Percentiles rank a stretch among this genome's conserved stretches.
Conservation (phyloP, 805 yeast species). For the Starmerella bombicola region DNA sequence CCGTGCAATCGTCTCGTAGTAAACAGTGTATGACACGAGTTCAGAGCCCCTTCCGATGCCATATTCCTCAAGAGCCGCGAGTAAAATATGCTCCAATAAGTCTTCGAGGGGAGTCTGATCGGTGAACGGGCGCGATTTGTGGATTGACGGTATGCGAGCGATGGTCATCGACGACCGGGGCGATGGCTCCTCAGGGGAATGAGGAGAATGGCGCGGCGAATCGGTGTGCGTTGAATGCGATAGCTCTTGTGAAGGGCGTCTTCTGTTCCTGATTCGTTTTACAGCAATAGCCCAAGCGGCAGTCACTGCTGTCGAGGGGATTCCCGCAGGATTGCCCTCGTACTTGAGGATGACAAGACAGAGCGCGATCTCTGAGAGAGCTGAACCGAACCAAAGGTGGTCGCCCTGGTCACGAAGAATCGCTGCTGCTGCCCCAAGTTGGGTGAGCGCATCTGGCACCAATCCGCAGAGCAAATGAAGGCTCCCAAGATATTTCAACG, state of each 20-base stretch:
- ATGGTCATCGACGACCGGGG: constrained; percentile 36
- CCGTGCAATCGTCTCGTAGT: constrained; percentile 58
- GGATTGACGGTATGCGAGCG: constrained; percentile 1
- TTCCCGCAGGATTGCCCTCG: constrained; percentile 35
- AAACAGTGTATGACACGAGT: constrained; percentile 68
- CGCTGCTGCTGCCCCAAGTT: constrained; percentile 60
- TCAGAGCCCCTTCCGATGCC: constrained; percentile 39
- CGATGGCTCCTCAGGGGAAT: neutral
- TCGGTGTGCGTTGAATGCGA: neutral
- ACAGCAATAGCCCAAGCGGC: constrained; percentile 18
- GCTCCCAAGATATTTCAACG: constrained; percentile 61
- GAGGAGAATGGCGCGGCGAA: neutral
- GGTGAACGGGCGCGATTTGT: constrained; percentile 27
- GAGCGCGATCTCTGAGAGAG: constrained; percentile 70
- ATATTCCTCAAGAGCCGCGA: constrained; percentile 26
- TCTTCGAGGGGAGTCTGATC: constrained; percentile 16
- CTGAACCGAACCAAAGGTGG: constrained; percentile 75
- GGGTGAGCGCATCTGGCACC: constrained; percentile 52
- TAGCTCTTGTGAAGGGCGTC: neutral
- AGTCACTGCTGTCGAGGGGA: constrained; percentile 26
- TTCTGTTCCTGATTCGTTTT: neutral
- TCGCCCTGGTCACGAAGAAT: constrained; percentile 54
- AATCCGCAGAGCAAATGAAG: constrained; percentile 73
- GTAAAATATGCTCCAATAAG: constrained; percentile 12
- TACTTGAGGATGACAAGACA: constrained; percentile 49